A percentile compares a stretch with the other conserved stretches of the same genome.
Evolutionary conservation across 2,329 filamentous ascomycete genomes (phyloP).

Genomic region (Ambrosiella xylebori): DNA sequence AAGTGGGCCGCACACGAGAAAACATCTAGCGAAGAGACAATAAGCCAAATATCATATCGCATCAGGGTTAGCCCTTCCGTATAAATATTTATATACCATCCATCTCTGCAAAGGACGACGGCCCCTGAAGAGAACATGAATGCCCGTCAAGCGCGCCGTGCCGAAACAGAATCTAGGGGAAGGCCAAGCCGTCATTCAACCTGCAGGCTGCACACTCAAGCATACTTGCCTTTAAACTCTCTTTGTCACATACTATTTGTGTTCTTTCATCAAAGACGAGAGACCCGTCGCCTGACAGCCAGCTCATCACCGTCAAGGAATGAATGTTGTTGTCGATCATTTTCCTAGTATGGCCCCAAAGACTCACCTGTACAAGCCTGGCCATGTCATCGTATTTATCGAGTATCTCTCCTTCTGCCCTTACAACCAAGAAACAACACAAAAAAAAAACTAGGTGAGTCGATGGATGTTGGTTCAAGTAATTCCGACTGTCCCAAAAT

Average conservation of each 20-base stretch:
- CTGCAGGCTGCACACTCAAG: too few species aligned
- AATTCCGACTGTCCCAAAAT: too few species aligned
- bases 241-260: too few species aligned
- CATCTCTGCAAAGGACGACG: background rate
- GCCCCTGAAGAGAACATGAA: background rate
- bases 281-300: background rate
- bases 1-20: too few species aligned
- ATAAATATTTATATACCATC: too few species aligned
- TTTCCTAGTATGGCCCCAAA: background rate
- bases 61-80: too few species aligned
- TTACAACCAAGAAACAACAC: background rate
- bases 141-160: background rate
- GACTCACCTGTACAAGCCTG: background rate
- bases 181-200: too few species aligned
- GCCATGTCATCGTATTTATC: background rate
- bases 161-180: background rate
- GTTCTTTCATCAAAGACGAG: background rate
- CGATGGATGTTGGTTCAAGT: background rate
- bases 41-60: background rate
- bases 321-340: background rate
- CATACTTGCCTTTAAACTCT: too few species aligned
- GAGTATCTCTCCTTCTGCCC: background rate
- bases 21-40: background rate
- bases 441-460: background rate
- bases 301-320: background rate